Evolutionary conservation across 768 basidiomycete genomes (phyloP).

Genomic region (Paxillus rubicundulus): DNA sequence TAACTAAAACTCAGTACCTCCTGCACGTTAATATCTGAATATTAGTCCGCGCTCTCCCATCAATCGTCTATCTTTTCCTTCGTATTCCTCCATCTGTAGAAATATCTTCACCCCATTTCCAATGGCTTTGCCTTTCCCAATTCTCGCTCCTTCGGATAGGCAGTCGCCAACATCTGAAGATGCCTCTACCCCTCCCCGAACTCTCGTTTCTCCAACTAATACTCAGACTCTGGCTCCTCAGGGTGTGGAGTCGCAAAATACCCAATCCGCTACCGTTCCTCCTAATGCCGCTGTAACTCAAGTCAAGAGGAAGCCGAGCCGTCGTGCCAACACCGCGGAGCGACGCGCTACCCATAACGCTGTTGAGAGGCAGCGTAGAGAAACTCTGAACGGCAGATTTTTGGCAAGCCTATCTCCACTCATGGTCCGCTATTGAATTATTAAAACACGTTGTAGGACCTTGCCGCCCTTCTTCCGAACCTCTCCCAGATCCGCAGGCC

Average conservation of each 20-base stretch:
- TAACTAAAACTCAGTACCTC: slow-evolving; percentile 25
- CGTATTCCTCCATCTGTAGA: slow-evolving; percentile 14
- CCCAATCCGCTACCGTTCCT: slow-evolving; percentile 21
- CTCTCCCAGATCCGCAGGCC: slow-evolving; percentile 90
- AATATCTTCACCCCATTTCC: slow-evolving; percentile 6
- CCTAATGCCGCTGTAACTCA: slow-evolving; percentile 33
- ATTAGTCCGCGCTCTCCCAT: background rate
- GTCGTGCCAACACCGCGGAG: slow-evolving; percentile 94
- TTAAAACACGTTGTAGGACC: slow-evolving; percentile 52
- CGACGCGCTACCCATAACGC: slow-evolving; percentile 97
- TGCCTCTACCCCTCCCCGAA: slow-evolving; percentile 44
- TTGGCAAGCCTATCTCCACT: slow-evolving; percentile 49
- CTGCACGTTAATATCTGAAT: slow-evolving; percentile 15
- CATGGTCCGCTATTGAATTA: slow-evolving; percentile 10
- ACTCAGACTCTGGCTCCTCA: slow-evolving; percentile 36
- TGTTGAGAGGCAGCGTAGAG: slow-evolving; percentile 89
- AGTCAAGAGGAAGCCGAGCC: slow-evolving; percentile 75
- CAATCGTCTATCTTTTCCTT: slow-evolving; percentile 4
- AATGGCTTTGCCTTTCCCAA: slow-evolving; percentile 41
- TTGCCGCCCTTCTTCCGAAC: slow-evolving; percentile 88
- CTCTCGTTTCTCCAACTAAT: slow-evolving; percentile 44
- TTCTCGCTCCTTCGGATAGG: slow-evolving; percentile 35
- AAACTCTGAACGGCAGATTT: slow-evolving; percentile 92
- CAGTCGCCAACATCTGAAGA: slow-evolving; percentile 44
- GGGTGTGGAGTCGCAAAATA: slow-evolving; percentile 24